Base-by-base conservation (phyloP, 1,284 basidiomycete species). In the Heterobasidion parviporum region DNA sequence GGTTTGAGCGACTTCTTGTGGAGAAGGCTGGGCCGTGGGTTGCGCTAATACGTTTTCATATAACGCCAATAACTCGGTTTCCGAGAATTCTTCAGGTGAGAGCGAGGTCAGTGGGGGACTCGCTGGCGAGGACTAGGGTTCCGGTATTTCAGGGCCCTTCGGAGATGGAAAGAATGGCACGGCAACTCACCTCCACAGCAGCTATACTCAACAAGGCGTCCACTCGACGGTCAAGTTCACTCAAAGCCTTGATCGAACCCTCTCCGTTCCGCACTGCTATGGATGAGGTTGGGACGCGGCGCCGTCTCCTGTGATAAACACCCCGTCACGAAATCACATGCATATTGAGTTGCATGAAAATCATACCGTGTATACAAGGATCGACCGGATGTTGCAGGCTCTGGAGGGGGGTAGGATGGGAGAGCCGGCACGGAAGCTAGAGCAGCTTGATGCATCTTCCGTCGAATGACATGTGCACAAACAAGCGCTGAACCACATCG, bases 201-300 rank as follows among this genome's bases (percentile, higher is more conserved):
- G 70, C 68, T 26, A 69, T 67, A 41, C 70, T 68, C 35, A 72
- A 70, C 54, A 80, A 59, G 1, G 67, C 71, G 49, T 70, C 63
- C 1, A 79, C 73, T 8, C 72, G 65, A 38, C 67, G 65, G 26
- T 72, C 71, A 12, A 80, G 63, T 56, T 76, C 73, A 36, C 59
- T 58, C n/a, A 18, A 5, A 14, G 46, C 10, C 1, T 8, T 34
- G 18, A 32, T 15, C 26, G 26, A 50, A 4, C n/a, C 12, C 35
- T 51, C 36, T 14, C 16, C 35, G 2, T 50, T 35, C 16, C 18
- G 26, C 20, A 57, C 33, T 5, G 41, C 10, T 26, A 54, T 33
- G 26, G 53, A 26, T 18, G 16, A 32, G n/a, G 26, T 41, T 14
- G 46, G 48, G 16, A 16, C 43, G 33, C 54, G 45, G 26, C 56